phyloP scores from a whole-genome alignment of 1,139 yeast species.

The Yamadazyma conglobata region DNA sequence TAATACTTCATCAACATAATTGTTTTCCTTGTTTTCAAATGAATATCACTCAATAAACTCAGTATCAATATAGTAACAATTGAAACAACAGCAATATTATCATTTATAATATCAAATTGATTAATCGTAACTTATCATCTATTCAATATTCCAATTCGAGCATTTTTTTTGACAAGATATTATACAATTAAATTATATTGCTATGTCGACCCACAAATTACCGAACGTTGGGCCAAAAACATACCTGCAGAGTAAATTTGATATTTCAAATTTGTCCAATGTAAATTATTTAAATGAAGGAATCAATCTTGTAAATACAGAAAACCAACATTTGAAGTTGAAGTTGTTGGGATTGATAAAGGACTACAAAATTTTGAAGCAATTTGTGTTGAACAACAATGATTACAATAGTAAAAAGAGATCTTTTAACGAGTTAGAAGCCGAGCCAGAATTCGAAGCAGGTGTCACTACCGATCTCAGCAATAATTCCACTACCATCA shows the following conservation, averaged over 20 bases:
- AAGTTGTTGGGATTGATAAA: constrained; percentile 37
- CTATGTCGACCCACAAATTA: too few relatives aligned
- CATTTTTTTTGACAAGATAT: too few relatives aligned
- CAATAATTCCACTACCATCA: not conserved
- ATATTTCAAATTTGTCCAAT: constrained; percentile 2
- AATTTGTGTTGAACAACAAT: constrained; percentile 21
- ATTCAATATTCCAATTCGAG: too few relatives aligned
- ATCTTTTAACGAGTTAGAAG: constrained; percentile 25
- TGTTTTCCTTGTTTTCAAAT: too few relatives aligned
- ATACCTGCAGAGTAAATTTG: constrained; percentile 1
- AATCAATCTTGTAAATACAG: constrained; percentile 30
- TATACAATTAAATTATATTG: too few relatives aligned
- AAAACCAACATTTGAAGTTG: constrained; percentile 35
- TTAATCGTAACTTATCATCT: too few relatives aligned
- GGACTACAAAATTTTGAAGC: constrained; percentile 40
- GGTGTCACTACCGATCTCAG: not conserved
- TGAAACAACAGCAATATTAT: too few relatives aligned
- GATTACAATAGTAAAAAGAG: constrained; percentile 22
- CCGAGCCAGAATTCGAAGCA: constrained; percentile 2
- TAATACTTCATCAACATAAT: too few relatives aligned
- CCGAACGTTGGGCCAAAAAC: too few relatives aligned
- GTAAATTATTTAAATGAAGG: constrained; percentile 13
- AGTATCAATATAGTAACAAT: too few relatives aligned
- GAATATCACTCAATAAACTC: too few relatives aligned
- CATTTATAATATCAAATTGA: too few relatives aligned